A percentile compares a stretch with the other conserved stretches of the same genome.
These are phyloP conservation scores for Penicillium lividum DNA, from an alignment of 495 filamentous ascomycete species.

Conservation along the genomic window DNA sequence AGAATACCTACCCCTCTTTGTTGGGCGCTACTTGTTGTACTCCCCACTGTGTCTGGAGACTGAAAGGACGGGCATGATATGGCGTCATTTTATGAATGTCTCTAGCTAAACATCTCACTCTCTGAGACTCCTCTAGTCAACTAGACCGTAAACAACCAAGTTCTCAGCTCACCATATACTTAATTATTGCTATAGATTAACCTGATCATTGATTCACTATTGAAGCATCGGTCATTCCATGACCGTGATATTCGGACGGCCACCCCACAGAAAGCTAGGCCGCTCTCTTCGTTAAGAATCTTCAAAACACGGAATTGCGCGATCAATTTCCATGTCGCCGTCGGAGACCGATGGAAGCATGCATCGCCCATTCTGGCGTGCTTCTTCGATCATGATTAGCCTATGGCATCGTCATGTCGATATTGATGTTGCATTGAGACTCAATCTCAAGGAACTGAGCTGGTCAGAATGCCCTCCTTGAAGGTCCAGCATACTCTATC, in stretches of 20 bases:
- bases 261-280: not conserved
- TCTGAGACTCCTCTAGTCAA: not conserved
- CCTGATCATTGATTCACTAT: not conserved
- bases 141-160: too few relatives aligned
- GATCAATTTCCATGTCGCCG: not conserved
- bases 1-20: not conserved
- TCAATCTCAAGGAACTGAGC: not conserved
- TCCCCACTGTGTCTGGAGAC: not conserved
- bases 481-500: not conserved
- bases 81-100: not conserved
- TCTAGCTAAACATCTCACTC: not conserved
- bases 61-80: not conserved
- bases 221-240: not conserved
- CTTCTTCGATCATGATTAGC: not conserved
- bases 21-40: not conserved
- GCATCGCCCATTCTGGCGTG: not conserved
- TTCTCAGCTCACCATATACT: too few relatives aligned
- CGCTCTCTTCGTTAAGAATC: not conserved
- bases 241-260: not conserved
- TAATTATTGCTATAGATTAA: not conserved
- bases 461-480: not conserved
- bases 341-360: slow-evolving; percentile 19
- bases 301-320: not conserved
- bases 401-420: not conserved
- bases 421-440: slow-evolving; percentile 19